Evolutionary conservation across 495 filamentous ascomycete species (phyloP).

Genomic region (Penicillium nucicola): DNA sequence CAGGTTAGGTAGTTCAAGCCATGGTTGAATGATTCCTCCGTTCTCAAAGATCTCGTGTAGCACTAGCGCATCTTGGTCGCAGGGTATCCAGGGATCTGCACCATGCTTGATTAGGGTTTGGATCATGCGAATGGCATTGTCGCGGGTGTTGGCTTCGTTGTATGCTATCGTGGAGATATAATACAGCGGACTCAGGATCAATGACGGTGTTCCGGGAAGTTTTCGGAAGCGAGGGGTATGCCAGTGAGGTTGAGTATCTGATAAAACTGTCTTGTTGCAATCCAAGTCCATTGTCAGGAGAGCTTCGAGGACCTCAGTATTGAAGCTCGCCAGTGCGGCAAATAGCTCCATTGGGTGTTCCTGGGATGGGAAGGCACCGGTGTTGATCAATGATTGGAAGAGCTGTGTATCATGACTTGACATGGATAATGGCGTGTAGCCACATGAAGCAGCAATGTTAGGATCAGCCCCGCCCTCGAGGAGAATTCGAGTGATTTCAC

Average conservation of each 20-base stretch:
- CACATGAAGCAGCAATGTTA: constrained; percentile 26
- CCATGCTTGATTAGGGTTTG: constrained; percentile 9
- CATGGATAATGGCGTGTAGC: constrained; percentile 14
- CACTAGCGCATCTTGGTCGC: constrained; percentile 3
- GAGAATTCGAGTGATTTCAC: constrained; percentile 24
- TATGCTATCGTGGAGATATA: constrained; percentile 17
- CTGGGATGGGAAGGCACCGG: constrained; percentile 15
- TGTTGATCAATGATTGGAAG: constrained; percentile 10
- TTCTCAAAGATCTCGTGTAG: constrained; percentile 14
- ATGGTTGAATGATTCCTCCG: constrained; percentile 19
- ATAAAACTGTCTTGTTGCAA: constrained; percentile 12
- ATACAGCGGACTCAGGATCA: constrained; percentile 8
- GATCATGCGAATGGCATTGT: constrained; percentile 11
- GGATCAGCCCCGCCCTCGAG: constrained; percentile 35
- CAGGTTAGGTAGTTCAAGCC: constrained; percentile 11
- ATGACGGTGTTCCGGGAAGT: neutral
- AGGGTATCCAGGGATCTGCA: constrained; percentile 13
- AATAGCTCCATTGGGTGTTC: constrained; percentile 21
- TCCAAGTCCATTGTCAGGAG: constrained; percentile 14
- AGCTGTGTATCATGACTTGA: constrained; percentile 11
- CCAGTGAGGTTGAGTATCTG: constrained; percentile 11
- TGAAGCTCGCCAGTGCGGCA: constrained; percentile 6
- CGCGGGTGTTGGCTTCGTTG: constrained; percentile 16
- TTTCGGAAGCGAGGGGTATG: constrained; percentile 10
- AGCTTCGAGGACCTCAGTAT: constrained; percentile 3